Evolutionary conservation across 2,329 filamentous ascomycete species (phyloP).

Genomic region (Calonectria multiphialidica): DNA sequence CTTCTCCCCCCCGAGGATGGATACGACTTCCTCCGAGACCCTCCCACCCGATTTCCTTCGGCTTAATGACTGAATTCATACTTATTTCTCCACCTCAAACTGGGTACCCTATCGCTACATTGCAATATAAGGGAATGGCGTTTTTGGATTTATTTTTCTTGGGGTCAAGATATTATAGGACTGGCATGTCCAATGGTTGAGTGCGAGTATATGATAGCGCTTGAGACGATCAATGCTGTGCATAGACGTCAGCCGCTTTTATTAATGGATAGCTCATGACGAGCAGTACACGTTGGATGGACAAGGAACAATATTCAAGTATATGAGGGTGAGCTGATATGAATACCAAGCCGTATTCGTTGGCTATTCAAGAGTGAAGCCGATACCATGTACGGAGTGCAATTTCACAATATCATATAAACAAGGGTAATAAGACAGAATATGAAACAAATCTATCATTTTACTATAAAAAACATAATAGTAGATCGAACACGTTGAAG

Average conservation of each 20-base stretch:
- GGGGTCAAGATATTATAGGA: background rate
- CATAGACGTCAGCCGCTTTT: background rate
- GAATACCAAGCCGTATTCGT: background rate
- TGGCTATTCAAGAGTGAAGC: background rate
- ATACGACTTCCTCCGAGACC: slow-evolving; percentile 77
- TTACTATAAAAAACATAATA: background rate
- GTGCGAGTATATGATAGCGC: background rate
- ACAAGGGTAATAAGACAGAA: background rate
- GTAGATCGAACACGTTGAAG: background rate
- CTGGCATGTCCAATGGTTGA: background rate
- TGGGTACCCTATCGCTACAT: background rate
- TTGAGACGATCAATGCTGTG: slow-evolving; percentile 9
- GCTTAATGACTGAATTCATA: background rate
- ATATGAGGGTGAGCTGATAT: background rate
- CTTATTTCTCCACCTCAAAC: background rate
- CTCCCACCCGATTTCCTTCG: slow-evolving; percentile 55
- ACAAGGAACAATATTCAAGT: background rate
- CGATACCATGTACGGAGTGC: background rate
- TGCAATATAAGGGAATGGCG: slow-evolving; percentile 48
- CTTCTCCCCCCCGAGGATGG: slow-evolving; percentile 84
- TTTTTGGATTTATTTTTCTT: slow-evolving; percentile 10
- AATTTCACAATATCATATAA: background rate
- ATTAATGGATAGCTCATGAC: slow-evolving; percentile 5
- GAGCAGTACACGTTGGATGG: background rate
- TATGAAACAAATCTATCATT: background rate